A percentile compares a stretch with the other conserved stretches of the same genome.
Evolutionary conservation across 2,329 filamentous ascomycete species (phyloP).

Genomic region (Fusarium sp.): DNA sequence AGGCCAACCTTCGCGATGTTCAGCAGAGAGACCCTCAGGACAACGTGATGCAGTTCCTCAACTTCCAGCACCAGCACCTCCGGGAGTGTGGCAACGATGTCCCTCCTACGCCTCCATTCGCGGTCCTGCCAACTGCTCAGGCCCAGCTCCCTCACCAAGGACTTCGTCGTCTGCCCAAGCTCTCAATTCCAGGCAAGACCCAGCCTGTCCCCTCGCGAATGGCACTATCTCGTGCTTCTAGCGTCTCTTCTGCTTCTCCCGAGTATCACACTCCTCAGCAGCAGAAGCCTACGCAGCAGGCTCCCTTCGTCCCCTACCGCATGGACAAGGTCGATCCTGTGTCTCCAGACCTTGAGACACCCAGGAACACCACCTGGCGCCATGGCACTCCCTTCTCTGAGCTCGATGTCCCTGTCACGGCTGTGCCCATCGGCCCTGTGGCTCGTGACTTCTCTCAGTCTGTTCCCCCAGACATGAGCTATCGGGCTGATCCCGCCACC

Average conservation of each 20-base stretch:
- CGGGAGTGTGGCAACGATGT: conserved; percentile 62
- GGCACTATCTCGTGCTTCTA: conserved; percentile 44
- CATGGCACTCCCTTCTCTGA: conserved; percentile 91
- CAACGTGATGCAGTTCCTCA: conserved; percentile 90
- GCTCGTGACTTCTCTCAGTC: conserved; percentile 86
- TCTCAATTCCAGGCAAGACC: conserved; percentile 64
- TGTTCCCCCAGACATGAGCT: conserved; percentile 93
- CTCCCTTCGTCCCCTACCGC: conserved; percentile 59
- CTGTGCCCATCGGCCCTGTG: conserved; percentile 76
- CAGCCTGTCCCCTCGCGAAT: conserved; percentile 42
- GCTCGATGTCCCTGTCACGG: conserved; percentile 86
- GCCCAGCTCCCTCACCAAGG: conserved; percentile 61
- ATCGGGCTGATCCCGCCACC: conserved; percentile 58
- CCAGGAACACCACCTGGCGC: conserved; percentile 69
- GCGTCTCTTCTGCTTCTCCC: conserved; percentile 40
- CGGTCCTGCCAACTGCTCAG: conserved; percentile 60
- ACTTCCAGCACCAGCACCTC: conserved; percentile 74
- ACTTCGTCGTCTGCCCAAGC: conserved; percentile 69
- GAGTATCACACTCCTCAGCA: conserved; percentile 40
- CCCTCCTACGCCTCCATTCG: conserved; percentile 76
- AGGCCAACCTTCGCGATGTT: conserved; percentile 76
- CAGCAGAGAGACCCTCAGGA: conserved; percentile 85
- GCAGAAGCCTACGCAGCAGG: conserved; percentile 35
- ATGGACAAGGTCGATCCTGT: conserved; percentile 63
- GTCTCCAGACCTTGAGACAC: conserved; percentile 68